These are phyloP conservation scores for Poronia punctata DNA, from an alignment of 495 filamentous ascomycete species.

Conservation along the genomic window DNA sequence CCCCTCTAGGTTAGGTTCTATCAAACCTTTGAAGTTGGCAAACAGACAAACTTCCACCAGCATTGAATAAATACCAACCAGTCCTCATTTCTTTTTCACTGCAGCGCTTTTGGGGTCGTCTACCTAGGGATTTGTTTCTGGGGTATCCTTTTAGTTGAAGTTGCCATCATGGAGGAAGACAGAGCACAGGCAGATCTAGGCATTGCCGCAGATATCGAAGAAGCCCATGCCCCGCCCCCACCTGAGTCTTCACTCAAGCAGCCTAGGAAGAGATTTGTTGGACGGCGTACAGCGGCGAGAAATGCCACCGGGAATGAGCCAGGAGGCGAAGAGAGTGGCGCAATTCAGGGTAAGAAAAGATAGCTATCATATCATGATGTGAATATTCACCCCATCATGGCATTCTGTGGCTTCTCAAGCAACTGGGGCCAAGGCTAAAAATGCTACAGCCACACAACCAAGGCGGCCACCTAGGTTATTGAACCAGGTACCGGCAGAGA, in stretches of 20 bases:
- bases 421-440: background rate
- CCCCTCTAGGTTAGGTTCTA: too few relatives aligned
- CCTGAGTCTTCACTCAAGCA: conserved; percentile 32
- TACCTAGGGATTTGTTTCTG: too few relatives aligned
- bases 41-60: too few relatives aligned
- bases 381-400: background rate
- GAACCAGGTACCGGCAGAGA: conserved; percentile 83
- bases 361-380: background rate
- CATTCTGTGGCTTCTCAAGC: conserved; percentile 10
- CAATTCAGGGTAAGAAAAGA: conserved; percentile 48
- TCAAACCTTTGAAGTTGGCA: too few relatives aligned
- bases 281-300: conserved; percentile 49
- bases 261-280: conserved; percentile 77
- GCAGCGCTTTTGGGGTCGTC: too few relatives aligned
- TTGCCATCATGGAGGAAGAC: conserved; percentile 44
- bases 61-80: too few relatives aligned
- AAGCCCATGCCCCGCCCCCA: conserved; percentile 29
- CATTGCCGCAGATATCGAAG: conserved; percentile 49
- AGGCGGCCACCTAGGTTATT: conserved; percentile 66
- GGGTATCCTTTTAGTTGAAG: too few relatives aligned
- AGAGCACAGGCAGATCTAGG: conserved; percentile 44
- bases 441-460: conserved; percentile 45
- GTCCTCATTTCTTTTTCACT: too few relatives aligned
- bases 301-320: conserved; percentile 39
- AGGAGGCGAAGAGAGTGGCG: conserved; percentile 55